Conservation (phyloP, 352 stramenopile genomes). For the Saprolegnia diclina region DNA sequence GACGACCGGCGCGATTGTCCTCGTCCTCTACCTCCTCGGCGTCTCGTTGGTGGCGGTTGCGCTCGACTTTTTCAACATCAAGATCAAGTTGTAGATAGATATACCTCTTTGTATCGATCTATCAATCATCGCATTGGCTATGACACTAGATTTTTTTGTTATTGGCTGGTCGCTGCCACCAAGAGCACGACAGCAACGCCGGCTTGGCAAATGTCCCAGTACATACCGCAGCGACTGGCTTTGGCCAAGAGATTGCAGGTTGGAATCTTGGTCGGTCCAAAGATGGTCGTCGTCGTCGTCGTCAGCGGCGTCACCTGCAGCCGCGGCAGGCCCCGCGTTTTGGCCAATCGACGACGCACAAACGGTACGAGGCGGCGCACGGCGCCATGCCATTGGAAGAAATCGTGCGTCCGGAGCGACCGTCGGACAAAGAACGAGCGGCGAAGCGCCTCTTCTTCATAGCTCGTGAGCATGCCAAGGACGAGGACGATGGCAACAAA, state of each 20-base stretch:
- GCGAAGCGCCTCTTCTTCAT: conserved; percentile 46
- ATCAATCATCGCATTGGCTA: too few species aligned
- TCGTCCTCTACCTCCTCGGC: conserved; percentile 58
- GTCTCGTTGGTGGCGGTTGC: conserved; percentile 50
- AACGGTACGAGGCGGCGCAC: neutral
- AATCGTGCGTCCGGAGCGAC: conserved; percentile 39
- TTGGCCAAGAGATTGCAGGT: conserved; percentile 20
- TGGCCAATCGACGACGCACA: neutral
- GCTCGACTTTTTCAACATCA: conserved; percentile 46
- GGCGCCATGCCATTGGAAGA: conserved; percentile 24
- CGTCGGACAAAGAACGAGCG: conserved; percentile 44
- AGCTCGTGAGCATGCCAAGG: conserved; percentile 44
- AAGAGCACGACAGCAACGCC: conserved; percentile 5
- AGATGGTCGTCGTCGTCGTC: neutral
- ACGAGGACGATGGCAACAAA: conserved; percentile 37
- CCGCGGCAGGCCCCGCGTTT: neutral
- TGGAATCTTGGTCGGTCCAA: neutral
- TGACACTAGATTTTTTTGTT: too few species aligned
- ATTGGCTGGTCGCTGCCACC: neutral
- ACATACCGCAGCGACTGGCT: conserved; percentile 22
- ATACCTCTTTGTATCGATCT: neutral
- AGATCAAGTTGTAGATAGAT: conserved; percentile 69
- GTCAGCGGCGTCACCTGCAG: neutral
- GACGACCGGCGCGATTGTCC: conserved; percentile 37
- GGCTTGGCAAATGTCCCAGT: conserved; percentile 16